Conservation (phyloP, 306 rosid species). For the Astragalus membranaceus region DNA sequence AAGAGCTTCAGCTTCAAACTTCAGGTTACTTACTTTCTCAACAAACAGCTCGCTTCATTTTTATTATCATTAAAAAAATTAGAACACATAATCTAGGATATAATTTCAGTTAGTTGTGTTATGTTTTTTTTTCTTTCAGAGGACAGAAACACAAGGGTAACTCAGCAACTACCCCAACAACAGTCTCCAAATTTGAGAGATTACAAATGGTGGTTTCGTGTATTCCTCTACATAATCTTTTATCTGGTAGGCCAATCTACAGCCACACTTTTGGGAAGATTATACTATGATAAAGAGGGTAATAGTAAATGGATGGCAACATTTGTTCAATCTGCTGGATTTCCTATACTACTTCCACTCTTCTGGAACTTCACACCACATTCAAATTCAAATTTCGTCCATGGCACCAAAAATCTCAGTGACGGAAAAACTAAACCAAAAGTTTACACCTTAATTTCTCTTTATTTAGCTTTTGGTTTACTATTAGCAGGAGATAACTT, state of each 20-base stretch:
- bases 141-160: not conserved
- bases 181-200: not conserved
- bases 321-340: conserved; percentile 62
- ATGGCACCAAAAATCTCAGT: not conserved
- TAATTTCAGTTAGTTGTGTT: not conserved
- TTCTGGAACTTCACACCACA: conserved; percentile 16
- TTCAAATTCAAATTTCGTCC: not conserved
- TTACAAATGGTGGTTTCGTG: conserved; percentile 47
- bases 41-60: no score
- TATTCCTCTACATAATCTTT: conserved; percentile 34
- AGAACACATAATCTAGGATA: no score
- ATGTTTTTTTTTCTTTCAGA: conserved; percentile 18
- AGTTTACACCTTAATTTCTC: conserved; percentile 1
- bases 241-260: conserved; percentile 46
- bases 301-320: conserved; percentile 72
- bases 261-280: conserved; percentile 47
- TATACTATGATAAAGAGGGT: conserved; percentile 61
- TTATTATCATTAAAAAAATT: no score
- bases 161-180: conserved; percentile 1
- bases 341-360: conserved; percentile 51
- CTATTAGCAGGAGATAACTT: conserved; percentile 34
- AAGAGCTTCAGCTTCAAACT: conserved; percentile 35
- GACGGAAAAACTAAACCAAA: conserved; percentile 23
- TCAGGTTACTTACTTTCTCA: not conserved
- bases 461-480: conserved; percentile 41